These are phyloP conservation scores for Aspergillus alliaceus DNA, from an alignment of 2,329 filamentous ascomycete species.

Conservation along the genomic window DNA sequence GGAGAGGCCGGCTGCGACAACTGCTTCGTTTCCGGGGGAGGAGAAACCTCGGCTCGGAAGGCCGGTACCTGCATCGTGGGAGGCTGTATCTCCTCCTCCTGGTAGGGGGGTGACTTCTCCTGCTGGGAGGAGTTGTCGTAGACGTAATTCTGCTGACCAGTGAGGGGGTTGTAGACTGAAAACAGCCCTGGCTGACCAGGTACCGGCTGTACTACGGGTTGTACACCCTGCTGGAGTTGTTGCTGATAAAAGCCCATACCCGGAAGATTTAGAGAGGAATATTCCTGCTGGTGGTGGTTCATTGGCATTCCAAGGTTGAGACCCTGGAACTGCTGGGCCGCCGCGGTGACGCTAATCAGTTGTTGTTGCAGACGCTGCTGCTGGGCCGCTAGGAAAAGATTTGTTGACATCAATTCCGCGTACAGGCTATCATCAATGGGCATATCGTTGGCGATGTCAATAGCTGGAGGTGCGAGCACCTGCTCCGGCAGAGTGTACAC, in stretches of 20 bases:
- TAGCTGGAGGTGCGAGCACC: slow-evolving; percentile 66
- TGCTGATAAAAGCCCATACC: slow-evolving; percentile 63
- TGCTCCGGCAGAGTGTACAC: slow-evolving; percentile 77
- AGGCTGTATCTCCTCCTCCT: slow-evolving; percentile 44
- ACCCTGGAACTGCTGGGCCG: slow-evolving; percentile 78
- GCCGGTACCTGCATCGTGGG: slow-evolving; percentile 57
- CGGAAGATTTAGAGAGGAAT: slow-evolving; percentile 52
- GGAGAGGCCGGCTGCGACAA: slow-evolving; percentile 67
- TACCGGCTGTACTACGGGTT: slow-evolving; percentile 63
- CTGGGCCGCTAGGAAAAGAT: slow-evolving; percentile 88
- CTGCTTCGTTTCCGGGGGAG: slow-evolving; percentile 65
- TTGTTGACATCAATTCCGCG: slow-evolving; percentile 85
- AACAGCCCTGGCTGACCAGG: slow-evolving; percentile 73
- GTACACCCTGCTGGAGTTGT: slow-evolving; percentile 65
- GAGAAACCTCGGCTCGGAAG: slow-evolving; percentile 79
- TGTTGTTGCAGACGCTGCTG: slow-evolving; percentile 95
- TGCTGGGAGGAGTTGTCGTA: slow-evolving; percentile 65
- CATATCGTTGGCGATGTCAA: slow-evolving; percentile 68
- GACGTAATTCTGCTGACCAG: slow-evolving; percentile 79
- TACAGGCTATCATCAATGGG: slow-evolving; percentile 84
- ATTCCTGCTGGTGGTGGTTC: slow-evolving; percentile 51
- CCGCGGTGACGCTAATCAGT: slow-evolving; percentile 77
- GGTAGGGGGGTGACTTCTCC: slow-evolving; percentile 34
- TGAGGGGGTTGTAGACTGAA: slow-evolving; percentile 80
- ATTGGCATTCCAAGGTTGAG: slow-evolving; percentile 62